Base-by-base conservation (phyloP, 78 protist genomes). In the Capsaspora owczarzaki region DNA sequence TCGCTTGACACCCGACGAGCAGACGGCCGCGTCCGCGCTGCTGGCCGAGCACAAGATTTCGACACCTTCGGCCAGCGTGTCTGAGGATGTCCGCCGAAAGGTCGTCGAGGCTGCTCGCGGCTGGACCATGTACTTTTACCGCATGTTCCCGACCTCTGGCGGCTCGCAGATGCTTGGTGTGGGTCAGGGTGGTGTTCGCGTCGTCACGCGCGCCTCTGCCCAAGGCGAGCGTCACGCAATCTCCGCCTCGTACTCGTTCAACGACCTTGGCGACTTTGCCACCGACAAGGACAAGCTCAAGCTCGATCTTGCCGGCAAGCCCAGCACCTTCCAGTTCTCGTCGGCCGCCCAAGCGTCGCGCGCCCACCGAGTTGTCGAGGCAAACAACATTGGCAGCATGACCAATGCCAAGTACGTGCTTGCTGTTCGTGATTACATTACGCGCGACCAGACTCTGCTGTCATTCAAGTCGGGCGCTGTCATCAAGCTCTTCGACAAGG, bases 371-470 rank as follows among this genome's bases (percentile, higher is more conserved):
- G 5, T 70, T 38, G n/a, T 70, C 4, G 76, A 70, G 76, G 76
- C 53, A 33, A 25, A 12, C 56, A 6, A 23, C 40, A 42, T 42
- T 4, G 44, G 6, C 22, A 4, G 53, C 3, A 5, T 1, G 31
- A 14, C 29, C 35, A 22, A 38, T 22, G 76, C 76, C n/a, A 70
- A 70, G 51, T 42, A 23, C 51, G 51, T 31, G 4, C 25, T 42
- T 6, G 76, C 76, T 20, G 3, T 42, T 6, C 6, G 6, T n/a
- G 51, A 10, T 5, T 70, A 70, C 76, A 6, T 6, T n/a, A 20
- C 19, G 35, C n/a, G 40, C 33, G 76, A 70, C 35, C 37, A 38
- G 76, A 70, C 76, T 5, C 51, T 70, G 44, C 76, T 70, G 76
- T 22, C 37, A 23, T 70, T 70, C 76, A 10, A 10, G 44, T 51